Conservation (phyloP, 768 basidiomycete species). For the Trametes coccinea region DNA sequence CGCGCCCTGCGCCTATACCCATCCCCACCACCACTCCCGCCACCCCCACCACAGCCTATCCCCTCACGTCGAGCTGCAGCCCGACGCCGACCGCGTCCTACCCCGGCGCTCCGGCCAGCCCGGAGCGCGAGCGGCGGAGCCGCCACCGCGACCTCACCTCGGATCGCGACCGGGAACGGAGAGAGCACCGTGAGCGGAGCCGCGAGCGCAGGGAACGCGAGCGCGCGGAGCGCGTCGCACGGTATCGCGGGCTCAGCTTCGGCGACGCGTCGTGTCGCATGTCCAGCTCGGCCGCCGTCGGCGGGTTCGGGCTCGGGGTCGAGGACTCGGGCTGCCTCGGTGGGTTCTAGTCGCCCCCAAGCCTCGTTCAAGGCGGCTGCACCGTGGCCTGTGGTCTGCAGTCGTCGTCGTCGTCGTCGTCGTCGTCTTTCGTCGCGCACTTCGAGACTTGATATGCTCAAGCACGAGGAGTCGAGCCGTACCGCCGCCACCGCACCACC, state of each 20-base stretch:
- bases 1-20: slow-evolving; percentile 18
- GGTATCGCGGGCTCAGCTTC: not conserved
- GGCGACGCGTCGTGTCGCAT: slow-evolving; percentile 6
- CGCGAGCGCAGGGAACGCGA: slow-evolving; percentile 7
- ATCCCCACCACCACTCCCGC: not conserved
- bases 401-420: too few species aligned
- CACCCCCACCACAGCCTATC: not conserved
- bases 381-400: too few species aligned
- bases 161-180: not conserved
- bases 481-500: too few species aligned
- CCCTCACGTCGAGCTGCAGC: not conserved
- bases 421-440: too few species aligned
- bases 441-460: too few species aligned
- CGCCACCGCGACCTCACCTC: slow-evolving; percentile 5
- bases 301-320: slow-evolving; percentile 4
- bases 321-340: slow-evolving; percentile 20
- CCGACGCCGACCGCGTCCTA: slow-evolving; percentile 1
- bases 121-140: slow-evolving; percentile 22
- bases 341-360: slow-evolving; percentile 1
- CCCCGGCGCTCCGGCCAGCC: slow-evolving; percentile 17
- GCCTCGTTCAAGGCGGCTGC: not conserved
- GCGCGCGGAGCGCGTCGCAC: slow-evolving; percentile 8
- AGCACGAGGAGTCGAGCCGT: too few species aligned
- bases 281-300: not conserved
- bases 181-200: slow-evolving; percentile 2